Evolutionary conservation across 2,329 filamentous ascomycete species (phyloP).

Genomic region (Botrytis elliptica): DNA sequence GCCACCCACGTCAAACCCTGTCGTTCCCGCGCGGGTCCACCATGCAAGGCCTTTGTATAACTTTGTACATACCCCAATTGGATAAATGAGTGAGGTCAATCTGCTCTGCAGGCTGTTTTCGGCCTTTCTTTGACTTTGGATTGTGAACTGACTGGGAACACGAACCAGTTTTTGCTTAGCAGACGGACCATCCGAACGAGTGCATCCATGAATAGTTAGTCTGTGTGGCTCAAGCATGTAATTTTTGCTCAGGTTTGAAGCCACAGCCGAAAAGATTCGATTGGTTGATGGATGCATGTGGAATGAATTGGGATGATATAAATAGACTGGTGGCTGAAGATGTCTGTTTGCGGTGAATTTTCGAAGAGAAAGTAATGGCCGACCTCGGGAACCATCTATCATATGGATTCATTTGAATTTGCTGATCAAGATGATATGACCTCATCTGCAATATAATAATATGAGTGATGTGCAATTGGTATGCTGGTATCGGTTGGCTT

Average conservation of each 20-base stretch:
- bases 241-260: not conserved
- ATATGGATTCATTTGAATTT: not conserved
- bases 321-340: slow-evolving; percentile 7
- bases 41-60: not conserved
- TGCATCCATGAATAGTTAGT: not conserved
- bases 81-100: not conserved
- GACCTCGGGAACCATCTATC: not conserved
- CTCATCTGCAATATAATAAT: not conserved
- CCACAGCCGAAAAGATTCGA: not conserved
- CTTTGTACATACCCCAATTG: not conserved
- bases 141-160: not conserved
- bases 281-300: not conserved
- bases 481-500: not conserved
- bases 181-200: not conserved
- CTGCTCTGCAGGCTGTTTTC: not conserved
- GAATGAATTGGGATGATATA: not conserved
- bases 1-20: not conserved
- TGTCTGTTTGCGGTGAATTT: not conserved
- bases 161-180: not conserved
- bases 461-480: not conserved
- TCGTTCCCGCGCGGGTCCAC: not conserved
- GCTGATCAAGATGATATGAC: not conserved
- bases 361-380: not conserved
- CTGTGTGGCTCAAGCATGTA: not conserved
- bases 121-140: not conserved